Evolutionary conservation across 257 asterid genomes (phyloP).

Genomic region (Cruciata laevipes): DNA sequence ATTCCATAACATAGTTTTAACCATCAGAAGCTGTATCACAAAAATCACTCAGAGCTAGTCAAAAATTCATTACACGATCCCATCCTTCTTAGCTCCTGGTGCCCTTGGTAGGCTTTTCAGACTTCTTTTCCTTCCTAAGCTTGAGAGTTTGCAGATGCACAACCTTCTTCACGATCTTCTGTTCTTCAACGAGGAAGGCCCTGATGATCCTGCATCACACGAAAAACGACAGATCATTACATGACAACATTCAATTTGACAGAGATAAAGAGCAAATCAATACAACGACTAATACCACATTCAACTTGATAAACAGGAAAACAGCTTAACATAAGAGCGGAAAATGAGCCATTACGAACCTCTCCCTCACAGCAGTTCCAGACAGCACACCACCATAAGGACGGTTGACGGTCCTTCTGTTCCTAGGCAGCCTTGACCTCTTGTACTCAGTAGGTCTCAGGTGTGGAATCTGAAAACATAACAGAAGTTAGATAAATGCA

Average conservation of each 20-base stretch:
- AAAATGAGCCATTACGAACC: slow-evolving; percentile 25
- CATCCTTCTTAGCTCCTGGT: slow-evolving; percentile 40
- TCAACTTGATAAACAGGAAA: no score
- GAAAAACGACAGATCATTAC: no score
- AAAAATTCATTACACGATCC: slow-evolving; percentile 8
- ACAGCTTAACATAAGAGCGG: background rate
- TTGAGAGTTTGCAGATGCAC: background rate
- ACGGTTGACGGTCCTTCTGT: slow-evolving; percentile 66
- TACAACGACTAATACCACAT: background rate
- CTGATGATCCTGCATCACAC: slow-evolving; percentile 64
- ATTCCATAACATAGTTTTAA: background rate
- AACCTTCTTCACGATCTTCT: slow-evolving; percentile 77
- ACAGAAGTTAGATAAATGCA: background rate
- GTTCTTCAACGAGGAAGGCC: slow-evolving; percentile 74
- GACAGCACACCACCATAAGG: slow-evolving; percentile 77
- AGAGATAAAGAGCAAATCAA: no score
- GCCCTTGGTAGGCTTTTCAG: slow-evolving; percentile 21
- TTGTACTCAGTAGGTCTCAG: slow-evolving; percentile 75
- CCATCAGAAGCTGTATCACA: slow-evolving; percentile 17
- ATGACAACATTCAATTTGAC: no score
- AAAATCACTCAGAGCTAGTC: slow-evolving; percentile 17
- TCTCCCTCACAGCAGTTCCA: slow-evolving; percentile 71
- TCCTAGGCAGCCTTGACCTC: slow-evolving; percentile 68
- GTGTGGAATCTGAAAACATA: slow-evolving; percentile 55
- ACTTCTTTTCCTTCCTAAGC: background rate